phyloP scores from a whole-genome alignment of 108 stramenopile genomes.

The Cyclotella sp. region DNA sequence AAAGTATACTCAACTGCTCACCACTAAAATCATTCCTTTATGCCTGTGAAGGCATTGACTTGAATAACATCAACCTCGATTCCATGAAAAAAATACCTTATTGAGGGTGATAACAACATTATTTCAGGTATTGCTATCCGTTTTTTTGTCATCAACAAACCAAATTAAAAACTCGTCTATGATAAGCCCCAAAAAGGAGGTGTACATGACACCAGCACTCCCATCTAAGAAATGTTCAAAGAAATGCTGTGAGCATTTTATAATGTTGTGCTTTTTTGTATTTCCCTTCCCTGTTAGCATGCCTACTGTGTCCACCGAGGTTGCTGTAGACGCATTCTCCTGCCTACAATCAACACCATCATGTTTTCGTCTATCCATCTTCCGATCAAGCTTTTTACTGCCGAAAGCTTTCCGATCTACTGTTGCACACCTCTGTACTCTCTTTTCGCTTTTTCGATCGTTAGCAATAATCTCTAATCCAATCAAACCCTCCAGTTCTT shows the following conservation, averaged over 20 bases:
- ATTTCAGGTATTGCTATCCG: not conserved
- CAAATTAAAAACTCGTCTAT: slow-evolving; percentile 34
- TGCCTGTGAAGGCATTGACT: too few species aligned
- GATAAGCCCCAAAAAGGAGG: slow-evolving; percentile 45
- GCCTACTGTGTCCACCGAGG: not conserved
- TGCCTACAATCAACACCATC: not conserved
- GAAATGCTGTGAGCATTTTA: slow-evolving; percentile 2
- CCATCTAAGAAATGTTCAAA: slow-evolving; percentile 57
- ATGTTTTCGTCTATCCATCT: too few species aligned
- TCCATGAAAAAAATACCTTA: too few species aligned
- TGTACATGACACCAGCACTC: slow-evolving; percentile 51
- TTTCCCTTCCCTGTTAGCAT: not conserved
- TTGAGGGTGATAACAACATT: too few species aligned
- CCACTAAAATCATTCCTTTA: too few species aligned
- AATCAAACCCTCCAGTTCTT: slow-evolving; percentile 23
- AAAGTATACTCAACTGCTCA: too few species aligned
- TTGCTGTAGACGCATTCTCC: not conserved
- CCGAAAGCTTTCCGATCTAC: not conserved
- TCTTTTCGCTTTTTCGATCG: not conserved
- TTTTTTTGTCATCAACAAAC: not conserved
- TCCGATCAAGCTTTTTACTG: too few species aligned
- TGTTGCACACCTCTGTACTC: not conserved
- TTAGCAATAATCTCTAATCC: slow-evolving; percentile 24
- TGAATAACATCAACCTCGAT: too few species aligned
- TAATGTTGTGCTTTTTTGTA: not conserved